These are phyloP conservation scores for Juglanconis sp. DNA, from an alignment of 2,329 filamentous ascomycete species.

Conservation along the genomic window DNA sequence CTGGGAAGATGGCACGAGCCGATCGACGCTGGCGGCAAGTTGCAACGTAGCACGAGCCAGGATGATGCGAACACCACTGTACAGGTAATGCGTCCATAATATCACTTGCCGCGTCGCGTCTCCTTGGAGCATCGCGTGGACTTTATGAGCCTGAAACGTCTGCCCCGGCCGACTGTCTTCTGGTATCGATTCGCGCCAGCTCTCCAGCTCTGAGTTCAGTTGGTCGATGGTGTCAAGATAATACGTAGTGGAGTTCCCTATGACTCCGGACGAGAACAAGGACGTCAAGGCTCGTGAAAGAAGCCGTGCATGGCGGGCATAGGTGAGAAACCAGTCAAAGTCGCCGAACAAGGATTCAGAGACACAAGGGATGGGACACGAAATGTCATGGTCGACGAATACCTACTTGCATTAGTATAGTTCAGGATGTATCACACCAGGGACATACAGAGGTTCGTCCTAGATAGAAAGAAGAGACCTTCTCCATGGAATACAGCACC, in stretches of 20 bases:
- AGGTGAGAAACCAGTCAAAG: slow-evolving; percentile 26
- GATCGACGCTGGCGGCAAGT: slow-evolving; percentile 13
- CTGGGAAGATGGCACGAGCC: slow-evolving; percentile 8
- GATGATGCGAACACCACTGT: slow-evolving; percentile 27
- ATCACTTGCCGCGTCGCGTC: slow-evolving; percentile 9
- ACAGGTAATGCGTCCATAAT: slow-evolving; percentile 25
- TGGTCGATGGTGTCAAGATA: slow-evolving; percentile 27
- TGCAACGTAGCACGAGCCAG: slow-evolving; percentile 26
- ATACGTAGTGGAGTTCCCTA: slow-evolving; percentile 23
- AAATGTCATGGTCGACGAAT: slow-evolving; percentile 31
- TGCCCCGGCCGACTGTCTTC: slow-evolving; percentile 19
- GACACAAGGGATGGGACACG: slow-evolving; percentile 26
- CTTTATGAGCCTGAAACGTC: slow-evolving; percentile 8
- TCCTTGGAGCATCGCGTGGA: slow-evolving; percentile 14
- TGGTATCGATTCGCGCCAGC: slow-evolving; percentile 28
- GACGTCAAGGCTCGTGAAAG: slow-evolving; percentile 27
- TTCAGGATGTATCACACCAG: not conserved
- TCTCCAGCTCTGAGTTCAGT: slow-evolving; percentile 25
- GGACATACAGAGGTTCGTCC: slow-evolving; percentile 28
- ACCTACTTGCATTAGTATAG: slow-evolving; percentile 15
- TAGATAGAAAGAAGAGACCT: slow-evolving; percentile 27
- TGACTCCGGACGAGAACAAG: slow-evolving; percentile 28
- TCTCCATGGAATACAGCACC: slow-evolving; percentile 27
- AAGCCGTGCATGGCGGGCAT: slow-evolving; percentile 25
- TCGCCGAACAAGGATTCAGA: slow-evolving; percentile 23